Base-by-base conservation (phyloP, 352 stramenopile species). In the Blastocystis sp. region DNA sequence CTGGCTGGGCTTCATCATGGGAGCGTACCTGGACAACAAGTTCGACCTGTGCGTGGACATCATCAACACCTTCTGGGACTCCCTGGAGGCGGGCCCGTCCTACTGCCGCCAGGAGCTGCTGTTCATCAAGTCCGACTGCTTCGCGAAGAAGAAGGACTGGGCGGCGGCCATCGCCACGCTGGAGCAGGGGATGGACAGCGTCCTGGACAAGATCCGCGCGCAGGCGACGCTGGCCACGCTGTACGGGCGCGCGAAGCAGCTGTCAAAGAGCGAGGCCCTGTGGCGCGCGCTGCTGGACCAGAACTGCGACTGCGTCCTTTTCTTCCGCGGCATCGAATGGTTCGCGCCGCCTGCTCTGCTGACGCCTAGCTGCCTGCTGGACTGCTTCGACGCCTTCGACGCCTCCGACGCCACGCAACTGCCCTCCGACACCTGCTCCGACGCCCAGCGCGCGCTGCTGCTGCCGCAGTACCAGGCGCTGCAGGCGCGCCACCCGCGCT, bases 1-100 rank as follows among this genome's bases (percentile, higher is more conserved):
- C 41, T 81, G 71, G 71, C 59, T 81, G 17, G 71, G 71, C 4
- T 81, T 81, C 40, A 61, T 81, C 21, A 61, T 61, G 19, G 71
- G 52, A 9, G 71, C 71, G 11, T 81, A 53, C 34, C 34, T 81
- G 19, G 52, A 65, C 28, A 61, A 48, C 23, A 66, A 64, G 28
- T 81, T 66, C n/a, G 71, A 81, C 40, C 45, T 81, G n/a, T 81
- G 71, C 52, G 17, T 59, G n/a, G 71, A 81, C 40, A 81, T 81
- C 59, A 81, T 81, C 71, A 67, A 43, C 2, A 81, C 71, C 28
- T 81, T 67, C 41, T 48, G 71, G 2, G 34, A 59, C 28, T 34
- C 45, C 10, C 43, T 61, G 0, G 28, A 64, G 7, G 11, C 11
- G 10, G 66, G 10, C 3, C 71, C 71, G 11, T 81, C 71, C 10